These are phyloP conservation scores for Marvania coccoides DNA, from an alignment of 139 green algal genomes.

Conservation along the genomic window DNA sequence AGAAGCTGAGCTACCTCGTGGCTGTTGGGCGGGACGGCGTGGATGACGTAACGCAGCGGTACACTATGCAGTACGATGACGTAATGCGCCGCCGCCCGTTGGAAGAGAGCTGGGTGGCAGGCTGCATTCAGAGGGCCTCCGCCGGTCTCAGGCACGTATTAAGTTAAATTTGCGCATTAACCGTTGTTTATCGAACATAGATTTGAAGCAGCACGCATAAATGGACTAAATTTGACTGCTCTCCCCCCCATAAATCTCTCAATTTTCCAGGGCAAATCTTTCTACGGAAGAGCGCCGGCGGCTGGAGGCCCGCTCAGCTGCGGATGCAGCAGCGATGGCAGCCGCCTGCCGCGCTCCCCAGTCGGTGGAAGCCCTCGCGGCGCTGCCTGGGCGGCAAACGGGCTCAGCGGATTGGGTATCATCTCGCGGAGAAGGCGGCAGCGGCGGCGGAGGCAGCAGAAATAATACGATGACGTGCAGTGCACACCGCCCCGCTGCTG, in stretches of 20 bases:
- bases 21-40: slow-evolving; percentile 39
- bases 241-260: too few species aligned
- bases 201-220: too few species aligned
- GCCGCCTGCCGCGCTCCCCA: not conserved
- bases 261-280: not conserved
- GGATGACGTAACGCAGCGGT: slow-evolving; percentile 60
- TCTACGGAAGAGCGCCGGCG: not conserved
- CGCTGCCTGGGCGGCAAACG: slow-evolving; percentile 27
- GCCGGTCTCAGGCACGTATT: not conserved
- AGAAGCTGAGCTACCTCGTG: slow-evolving; percentile 67
- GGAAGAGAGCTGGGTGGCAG: not conserved
- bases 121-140: not conserved
- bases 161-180: too few species aligned
- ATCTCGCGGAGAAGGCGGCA: slow-evolving; percentile 26
- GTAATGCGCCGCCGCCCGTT: not conserved
- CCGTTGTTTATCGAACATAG: too few species aligned
- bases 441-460: not conserved
- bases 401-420: slow-evolving; percentile 28
- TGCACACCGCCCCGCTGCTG: too few species aligned
- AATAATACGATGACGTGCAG: too few species aligned
- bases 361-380: not conserved
- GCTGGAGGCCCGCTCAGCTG: not conserved
- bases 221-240: too few species aligned
- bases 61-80: slow-evolving; percentile 35
- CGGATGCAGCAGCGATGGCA: not conserved